A percentile compares a stretch with the other conserved stretches of the same genome.
Evolutionary conservation across 345 rosid genomes (phyloP).

Genomic region (Camelina hispida): DNA sequence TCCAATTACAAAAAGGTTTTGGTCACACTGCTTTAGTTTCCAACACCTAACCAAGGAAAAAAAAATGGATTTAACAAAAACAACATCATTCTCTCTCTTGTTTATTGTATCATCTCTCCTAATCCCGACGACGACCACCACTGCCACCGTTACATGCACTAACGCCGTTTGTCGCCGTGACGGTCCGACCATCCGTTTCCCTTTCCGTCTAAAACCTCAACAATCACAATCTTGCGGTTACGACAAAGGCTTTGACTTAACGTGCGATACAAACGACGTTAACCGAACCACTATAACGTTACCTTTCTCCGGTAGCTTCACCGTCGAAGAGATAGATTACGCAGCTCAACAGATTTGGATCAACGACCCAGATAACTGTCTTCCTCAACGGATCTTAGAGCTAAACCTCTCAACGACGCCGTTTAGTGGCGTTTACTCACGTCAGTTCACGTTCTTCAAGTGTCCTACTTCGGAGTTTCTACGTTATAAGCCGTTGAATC

Average conservation of each 20-base stretch:
- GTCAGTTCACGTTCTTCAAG: slow-evolving; percentile 58
- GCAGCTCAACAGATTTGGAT: slow-evolving; percentile 66
- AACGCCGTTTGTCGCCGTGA: slow-evolving; percentile 46
- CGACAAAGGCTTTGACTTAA: slow-evolving; percentile 54
- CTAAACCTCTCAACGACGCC: slow-evolving; percentile 64
- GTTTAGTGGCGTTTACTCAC: slow-evolving; percentile 51
- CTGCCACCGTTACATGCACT: slow-evolving; percentile 44
- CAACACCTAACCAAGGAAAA: slow-evolving; percentile 6
- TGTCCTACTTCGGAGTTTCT: slow-evolving; percentile 54
- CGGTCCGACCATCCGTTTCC: slow-evolving; percentile 58
- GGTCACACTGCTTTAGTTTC: slow-evolving; percentile 27
- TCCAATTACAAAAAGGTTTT: slow-evolving; percentile 34
- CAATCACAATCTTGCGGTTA: slow-evolving; percentile 60
- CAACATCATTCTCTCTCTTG: slow-evolving; percentile 23
- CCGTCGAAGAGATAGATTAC: slow-evolving; percentile 59
- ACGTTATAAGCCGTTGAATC: slow-evolving; percentile 45
- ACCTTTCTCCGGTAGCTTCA: slow-evolving; percentile 56
- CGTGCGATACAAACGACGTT: slow-evolving; percentile 49
- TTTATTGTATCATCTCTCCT: slow-evolving; percentile 18
- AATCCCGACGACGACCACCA: slow-evolving; percentile 23
- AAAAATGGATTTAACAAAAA: slow-evolving; percentile 36
- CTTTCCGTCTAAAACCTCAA: slow-evolving; percentile 53
- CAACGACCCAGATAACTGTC: slow-evolving; percentile 64
- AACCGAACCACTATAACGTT: slow-evolving; percentile 47
- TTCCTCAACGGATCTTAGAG: slow-evolving; percentile 61